Evolutionary conservation across 1,284 basidiomycete species (phyloP).

Genomic region (Rhodofomes roseus): DNA sequence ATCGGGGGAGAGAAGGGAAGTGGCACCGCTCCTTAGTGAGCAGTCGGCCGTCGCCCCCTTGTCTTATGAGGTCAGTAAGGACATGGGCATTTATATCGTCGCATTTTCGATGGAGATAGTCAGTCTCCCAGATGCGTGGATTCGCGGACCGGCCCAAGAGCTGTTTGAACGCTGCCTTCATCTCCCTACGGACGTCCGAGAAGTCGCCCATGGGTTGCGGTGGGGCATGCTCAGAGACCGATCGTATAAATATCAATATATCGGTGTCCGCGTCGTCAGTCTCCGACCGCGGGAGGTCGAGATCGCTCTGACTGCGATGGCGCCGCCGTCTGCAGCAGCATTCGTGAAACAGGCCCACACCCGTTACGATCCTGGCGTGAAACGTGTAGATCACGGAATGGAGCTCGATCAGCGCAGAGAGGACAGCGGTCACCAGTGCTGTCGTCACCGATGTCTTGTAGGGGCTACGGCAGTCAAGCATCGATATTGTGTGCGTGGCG

Average conservation of each 20-base stretch:
- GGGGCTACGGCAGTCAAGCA: neutral
- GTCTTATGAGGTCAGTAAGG: neutral
- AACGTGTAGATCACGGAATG: neutral
- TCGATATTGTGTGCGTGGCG: neutral
- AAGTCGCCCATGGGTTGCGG: too few relatives aligned
- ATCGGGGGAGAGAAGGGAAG: neutral
- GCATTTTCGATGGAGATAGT: neutral
- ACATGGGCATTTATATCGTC: neutral
- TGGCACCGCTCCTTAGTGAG: neutral
- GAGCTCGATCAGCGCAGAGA: neutral
- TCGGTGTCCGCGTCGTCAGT: too few relatives aligned
- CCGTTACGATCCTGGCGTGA: too few relatives aligned
- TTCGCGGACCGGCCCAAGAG: neutral
- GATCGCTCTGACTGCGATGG: too few relatives aligned
- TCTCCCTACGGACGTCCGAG: too few relatives aligned
- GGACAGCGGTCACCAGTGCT: neutral
- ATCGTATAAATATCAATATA: too few relatives aligned
- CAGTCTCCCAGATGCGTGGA: neutral
- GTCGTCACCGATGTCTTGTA: neutral
- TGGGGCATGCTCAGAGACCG: too few relatives aligned
- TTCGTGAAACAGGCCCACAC: too few relatives aligned
- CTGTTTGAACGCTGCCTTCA: too few relatives aligned
- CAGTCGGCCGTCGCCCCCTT: neutral
- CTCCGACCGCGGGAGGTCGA: too few relatives aligned
- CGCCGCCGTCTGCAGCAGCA: too few relatives aligned